Percentiles rank a stretch among this genome's conserved stretches.
phyloP scores from a whole-genome alignment of 2,329 filamentous ascomycete species.

The Chaetomium olivaceum region DNA sequence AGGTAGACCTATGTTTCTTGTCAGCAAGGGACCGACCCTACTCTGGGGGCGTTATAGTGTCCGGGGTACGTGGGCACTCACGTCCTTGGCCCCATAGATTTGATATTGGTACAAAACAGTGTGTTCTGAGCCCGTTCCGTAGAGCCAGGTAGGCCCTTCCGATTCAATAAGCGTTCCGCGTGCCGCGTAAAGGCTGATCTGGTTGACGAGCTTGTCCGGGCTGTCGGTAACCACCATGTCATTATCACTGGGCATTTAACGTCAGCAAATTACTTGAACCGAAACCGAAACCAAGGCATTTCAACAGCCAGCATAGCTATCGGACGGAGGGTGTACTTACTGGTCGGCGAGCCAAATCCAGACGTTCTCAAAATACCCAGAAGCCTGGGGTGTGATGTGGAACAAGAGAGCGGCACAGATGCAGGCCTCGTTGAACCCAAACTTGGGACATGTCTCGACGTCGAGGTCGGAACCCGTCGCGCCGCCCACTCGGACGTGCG shows the following conservation, averaged over 20 bases:
- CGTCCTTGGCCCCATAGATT: background rate
- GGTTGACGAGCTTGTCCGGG: background rate
- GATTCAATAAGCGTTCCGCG: background rate
- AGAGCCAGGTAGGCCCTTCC: background rate
- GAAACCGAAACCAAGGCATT: too few species aligned
- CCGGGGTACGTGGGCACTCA: too few species aligned
- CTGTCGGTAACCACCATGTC: background rate
- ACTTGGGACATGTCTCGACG: background rate
- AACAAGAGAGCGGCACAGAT: background rate
- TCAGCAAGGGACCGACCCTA: too few species aligned
- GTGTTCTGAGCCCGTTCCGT: background rate
- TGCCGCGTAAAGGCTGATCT: background rate
- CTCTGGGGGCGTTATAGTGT: too few species aligned
- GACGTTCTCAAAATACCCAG: background rate
- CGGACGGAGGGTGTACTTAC: too few species aligned
- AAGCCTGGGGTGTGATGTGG: background rate
- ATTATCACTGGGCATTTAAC: too few species aligned
- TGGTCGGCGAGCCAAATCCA: constrained; percentile 6
- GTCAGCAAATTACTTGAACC: too few species aligned
- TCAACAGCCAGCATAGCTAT: too few species aligned
- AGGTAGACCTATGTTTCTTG: too few species aligned
- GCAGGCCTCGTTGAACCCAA: background rate
- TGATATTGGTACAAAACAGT: background rate
- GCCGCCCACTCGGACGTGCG: constrained; percentile 4
- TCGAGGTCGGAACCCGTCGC: background rate